A percentile compares a stretch with the other conserved stretches of the same genome.
phyloP scores from a whole-genome alignment of 768 basidiomycete genomes.

The Daedalea quercina region DNA sequence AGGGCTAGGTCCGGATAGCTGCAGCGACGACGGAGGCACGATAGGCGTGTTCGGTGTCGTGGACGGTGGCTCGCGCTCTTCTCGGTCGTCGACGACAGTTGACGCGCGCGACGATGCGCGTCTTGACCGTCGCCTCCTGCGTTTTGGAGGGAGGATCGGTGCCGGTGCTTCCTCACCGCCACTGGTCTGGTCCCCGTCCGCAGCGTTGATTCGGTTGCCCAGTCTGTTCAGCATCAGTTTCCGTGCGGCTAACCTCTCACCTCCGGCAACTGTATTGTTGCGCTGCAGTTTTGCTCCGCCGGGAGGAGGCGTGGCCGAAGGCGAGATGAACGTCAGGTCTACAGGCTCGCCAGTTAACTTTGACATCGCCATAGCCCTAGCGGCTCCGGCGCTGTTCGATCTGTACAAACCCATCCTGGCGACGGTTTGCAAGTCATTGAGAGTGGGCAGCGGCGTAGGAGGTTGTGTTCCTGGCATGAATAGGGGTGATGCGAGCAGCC shows the following conservation, averaged over 20 bases:
- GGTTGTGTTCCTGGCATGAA: conserved; percentile 63
- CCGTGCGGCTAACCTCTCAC: conserved; percentile 69
- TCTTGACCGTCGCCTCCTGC: conserved; percentile 49
- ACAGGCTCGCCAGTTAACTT: conserved; percentile 76
- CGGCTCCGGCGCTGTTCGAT: conserved; percentile 79
- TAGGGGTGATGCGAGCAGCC: conserved; percentile 38
- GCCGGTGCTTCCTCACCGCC: conserved; percentile 19
- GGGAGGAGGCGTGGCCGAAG: conserved; percentile 40
- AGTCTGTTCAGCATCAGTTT: conserved; percentile 60
- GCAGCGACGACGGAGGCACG: conserved; percentile 46
- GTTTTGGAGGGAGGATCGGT: conserved; percentile 42
- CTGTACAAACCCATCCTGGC: conserved; percentile 57
- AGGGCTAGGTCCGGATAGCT: conserved; percentile 23
- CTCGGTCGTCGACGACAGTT: conserved; percentile 39
- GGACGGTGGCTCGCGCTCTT: conserved; percentile 30
- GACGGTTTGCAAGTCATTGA: conserved; percentile 61
- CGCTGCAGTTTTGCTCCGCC: conserved; percentile 35
- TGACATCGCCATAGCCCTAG: conserved; percentile 72
- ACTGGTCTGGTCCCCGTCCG: conserved; percentile 50
- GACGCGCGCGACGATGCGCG: conserved; percentile 32
- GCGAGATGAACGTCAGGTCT: conserved; percentile 47
- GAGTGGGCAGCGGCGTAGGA: conserved; percentile 64
- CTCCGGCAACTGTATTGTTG: conserved; percentile 80
- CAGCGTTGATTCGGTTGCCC: conserved; percentile 50
- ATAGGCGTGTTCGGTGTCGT: conserved; percentile 55